Conservation (phyloP, 805 yeast species). For the Yarrowia bubula region DNA sequence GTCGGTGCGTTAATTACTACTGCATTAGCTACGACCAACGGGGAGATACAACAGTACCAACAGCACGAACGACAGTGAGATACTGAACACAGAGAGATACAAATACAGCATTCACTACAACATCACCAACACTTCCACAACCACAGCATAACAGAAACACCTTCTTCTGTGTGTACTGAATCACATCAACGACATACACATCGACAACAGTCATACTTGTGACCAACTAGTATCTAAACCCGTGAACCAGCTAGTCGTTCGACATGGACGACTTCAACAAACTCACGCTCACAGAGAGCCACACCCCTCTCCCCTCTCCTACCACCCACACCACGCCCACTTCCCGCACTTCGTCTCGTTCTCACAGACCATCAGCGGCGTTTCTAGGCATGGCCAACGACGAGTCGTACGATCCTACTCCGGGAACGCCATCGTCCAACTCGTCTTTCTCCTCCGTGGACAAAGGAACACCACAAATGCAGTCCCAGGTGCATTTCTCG, state of each 20-base stretch:
- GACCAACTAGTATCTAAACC: not conserved
- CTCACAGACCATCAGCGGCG: constrained; percentile 5
- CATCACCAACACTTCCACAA: not conserved
- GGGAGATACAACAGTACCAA: too few species aligned
- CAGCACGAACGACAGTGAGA: too few species aligned
- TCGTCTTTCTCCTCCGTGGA: not conserved
- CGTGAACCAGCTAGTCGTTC: not conserved
- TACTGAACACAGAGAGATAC: not conserved
- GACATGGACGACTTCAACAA: constrained; percentile 21
- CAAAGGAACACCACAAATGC: not conserved
- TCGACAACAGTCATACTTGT: not conserved
- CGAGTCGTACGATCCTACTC: not conserved
- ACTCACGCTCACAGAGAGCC: constrained; percentile 25
- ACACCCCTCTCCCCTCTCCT: not conserved
- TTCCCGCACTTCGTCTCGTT: not conserved
- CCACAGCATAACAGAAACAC: not conserved
- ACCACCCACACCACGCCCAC: not conserved
- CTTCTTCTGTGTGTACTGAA: not conserved
- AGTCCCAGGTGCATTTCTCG: not conserved
- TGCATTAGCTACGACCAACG: not conserved
- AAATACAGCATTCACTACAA: not conserved
- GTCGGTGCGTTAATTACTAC: constrained; percentile 4
- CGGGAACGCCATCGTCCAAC: not conserved
- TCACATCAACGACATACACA: not conserved
- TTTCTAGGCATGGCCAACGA: constrained; percentile 13